These are phyloP conservation scores for Lolium rigidum DNA, from an alignment of 176 grass and related monocot species.

Conservation along the genomic window DNA sequence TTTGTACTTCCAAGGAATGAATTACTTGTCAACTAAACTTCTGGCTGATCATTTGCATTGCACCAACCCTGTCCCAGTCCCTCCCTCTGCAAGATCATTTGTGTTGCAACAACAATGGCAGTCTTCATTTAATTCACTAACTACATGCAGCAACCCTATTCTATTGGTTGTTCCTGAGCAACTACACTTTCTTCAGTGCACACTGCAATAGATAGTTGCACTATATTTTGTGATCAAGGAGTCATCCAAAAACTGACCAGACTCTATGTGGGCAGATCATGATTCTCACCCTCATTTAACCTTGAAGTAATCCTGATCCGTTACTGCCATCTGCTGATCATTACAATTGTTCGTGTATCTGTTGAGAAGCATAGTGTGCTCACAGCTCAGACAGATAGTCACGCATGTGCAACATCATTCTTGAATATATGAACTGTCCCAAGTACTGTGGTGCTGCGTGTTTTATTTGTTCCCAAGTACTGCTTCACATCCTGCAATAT, in stretches of 20 bases:
- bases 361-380: background rate
- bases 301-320: background rate
- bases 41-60: background rate
- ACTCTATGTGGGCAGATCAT: background rate
- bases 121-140: background rate
- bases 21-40: background rate
- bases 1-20: background rate
- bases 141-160: background rate
- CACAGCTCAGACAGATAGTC: background rate
- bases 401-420: background rate
- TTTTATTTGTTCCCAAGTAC: slow-evolving; percentile 24
- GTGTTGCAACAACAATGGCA: background rate
- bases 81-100: background rate
- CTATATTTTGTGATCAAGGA: background rate
- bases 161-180: slow-evolving; percentile 20
- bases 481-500: slow-evolving; percentile 24
- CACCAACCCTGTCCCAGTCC: background rate
- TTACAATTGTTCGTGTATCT: background rate
- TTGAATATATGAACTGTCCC: slow-evolving; percentile 16
- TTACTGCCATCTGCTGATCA: slow-evolving; percentile 8
- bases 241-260: background rate
- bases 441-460: background rate
- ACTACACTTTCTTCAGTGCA: background rate
- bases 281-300: background rate
- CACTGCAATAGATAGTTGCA: slow-evolving; percentile 12